These are phyloP conservation scores for Ceratocystis cacaofunesta DNA, from an alignment of 2,329 filamentous ascomycete species.

Conservation along the genomic window DNA sequence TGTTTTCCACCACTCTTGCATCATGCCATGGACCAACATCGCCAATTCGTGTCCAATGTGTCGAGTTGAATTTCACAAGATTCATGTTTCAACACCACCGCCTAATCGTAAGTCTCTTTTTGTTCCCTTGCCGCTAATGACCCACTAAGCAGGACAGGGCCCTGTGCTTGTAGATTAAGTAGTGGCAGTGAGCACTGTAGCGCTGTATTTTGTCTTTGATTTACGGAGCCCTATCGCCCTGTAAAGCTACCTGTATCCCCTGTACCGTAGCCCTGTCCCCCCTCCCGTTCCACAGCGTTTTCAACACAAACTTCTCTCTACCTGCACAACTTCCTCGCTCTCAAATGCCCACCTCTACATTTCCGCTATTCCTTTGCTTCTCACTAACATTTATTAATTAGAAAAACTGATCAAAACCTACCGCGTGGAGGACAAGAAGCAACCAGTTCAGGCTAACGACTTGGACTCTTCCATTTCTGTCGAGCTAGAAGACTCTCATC, in stretches of 20 bases:
- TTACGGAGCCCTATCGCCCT: neutral
- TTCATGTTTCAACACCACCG: slow-evolving; percentile 48
- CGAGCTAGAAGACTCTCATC: slow-evolving; percentile 53
- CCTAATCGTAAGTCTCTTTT: slow-evolving; percentile 50
- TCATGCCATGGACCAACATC: slow-evolving; percentile 88
- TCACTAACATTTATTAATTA: slow-evolving; percentile 22
- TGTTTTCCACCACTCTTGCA: slow-evolving; percentile 79
- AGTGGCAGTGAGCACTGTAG: too few relatives aligned
- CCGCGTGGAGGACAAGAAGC: slow-evolving; percentile 65
- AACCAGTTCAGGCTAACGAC: slow-evolving; percentile 26
- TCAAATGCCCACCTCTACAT: neutral
- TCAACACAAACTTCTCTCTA: neutral
- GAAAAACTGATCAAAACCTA: slow-evolving; percentile 44
- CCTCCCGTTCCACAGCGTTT: neutral
- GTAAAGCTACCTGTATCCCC: neutral
- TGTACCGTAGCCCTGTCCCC: too few relatives aligned
- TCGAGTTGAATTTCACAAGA: slow-evolving; percentile 76
- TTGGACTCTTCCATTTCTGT: slow-evolving; percentile 69
- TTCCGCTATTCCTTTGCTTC: neutral
- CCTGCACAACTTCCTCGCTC: neutral
- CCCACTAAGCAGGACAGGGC: slow-evolving; percentile 10
- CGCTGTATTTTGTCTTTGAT: neutral
- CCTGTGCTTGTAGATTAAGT: neutral
- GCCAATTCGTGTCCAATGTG: slow-evolving; percentile 98
- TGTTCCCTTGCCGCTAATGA: slow-evolving; percentile 17